phyloP scores from a whole-genome alignment of 257 asterid genomes.

The Nyctanthes arbortristis region DNA sequence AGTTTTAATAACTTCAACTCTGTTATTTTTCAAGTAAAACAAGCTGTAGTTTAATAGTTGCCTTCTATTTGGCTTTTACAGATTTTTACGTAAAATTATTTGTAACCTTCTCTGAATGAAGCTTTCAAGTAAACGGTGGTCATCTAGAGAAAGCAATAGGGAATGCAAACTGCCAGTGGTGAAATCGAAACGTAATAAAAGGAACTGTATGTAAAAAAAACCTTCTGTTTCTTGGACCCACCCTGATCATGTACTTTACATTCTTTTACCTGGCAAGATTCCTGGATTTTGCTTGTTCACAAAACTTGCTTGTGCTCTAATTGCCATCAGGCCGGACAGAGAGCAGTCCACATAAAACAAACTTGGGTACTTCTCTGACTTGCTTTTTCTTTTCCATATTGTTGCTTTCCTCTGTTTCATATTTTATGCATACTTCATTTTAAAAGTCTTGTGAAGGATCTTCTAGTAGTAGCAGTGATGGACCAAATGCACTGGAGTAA shows the following conservation, averaged over 20 bases:
- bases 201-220: background rate
- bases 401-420: background rate
- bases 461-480: background rate
- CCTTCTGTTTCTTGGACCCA: background rate
- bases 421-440: background rate
- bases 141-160: background rate
- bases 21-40: background rate
- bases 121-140: background rate
- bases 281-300: too few species aligned
- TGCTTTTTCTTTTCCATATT: background rate
- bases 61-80: background rate
- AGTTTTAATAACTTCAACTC: background rate
- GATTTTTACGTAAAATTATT: background rate
- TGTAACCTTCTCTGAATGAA: background rate
- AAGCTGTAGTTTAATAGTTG: background rate
- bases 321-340: background rate
- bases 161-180: background rate
- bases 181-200: background rate
- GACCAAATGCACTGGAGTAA: background rate
- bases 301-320: background rate
- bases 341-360: background rate
- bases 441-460: background rate
- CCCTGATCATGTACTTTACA: background rate
- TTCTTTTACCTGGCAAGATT: background rate
- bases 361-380: background rate